Evolutionary conservation across 495 filamentous ascomycete genomes (phyloP), one percentile per base, ranked within the genome.

Genomic region (Daldinia grandis): DNA sequence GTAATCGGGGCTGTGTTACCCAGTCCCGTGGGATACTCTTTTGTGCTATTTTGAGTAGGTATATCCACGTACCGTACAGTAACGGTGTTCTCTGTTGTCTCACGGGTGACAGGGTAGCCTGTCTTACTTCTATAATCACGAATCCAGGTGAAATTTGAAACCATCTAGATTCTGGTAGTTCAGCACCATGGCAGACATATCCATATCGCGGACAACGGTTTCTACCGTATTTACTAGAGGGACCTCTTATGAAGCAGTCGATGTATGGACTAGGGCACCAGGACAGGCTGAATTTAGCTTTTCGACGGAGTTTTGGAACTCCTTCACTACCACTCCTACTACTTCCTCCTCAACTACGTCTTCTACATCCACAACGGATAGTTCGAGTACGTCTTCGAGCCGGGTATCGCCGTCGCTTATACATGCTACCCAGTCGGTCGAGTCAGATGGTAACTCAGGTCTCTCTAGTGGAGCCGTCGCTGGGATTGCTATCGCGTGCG

Each of bases 401-500:
- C 40, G 9, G n/a, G 10, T 62, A 31, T 59, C 53, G 5, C 21
- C 63, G 5, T 55, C 44, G 15, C 24, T 35, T 14, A 66, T 28
- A 31, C 54, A 57, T 58, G 4, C 24, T 35, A 28, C 62, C 0
- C 40, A 66, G 3, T 25, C 49, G 8, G n/a, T 17, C 37, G 19
- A 58, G 15, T 9, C 49, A 49, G 14, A 12, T 40, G 42, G 19
- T 14, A 62, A 17, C 19, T 33, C 66, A 14, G 49, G 40, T 4
- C 30, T 69, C 38, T 67, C 69, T 2, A 19, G 19, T 3, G 69
- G 69, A n/a, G 69, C 69, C 25, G 55, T 68, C 6, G 78, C 74
- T 33, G 78, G 77, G 14, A 71, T 68, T 21, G 75, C 75, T 12
- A 55, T 79, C 47, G 76, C 65, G 17, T 75, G 76, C 40, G 63